Evolutionary conservation across 345 rosid genomes (phyloP), one percentile per base, ranked within the genome.

Genomic region (Eucalyptus pauciflora): DNA sequence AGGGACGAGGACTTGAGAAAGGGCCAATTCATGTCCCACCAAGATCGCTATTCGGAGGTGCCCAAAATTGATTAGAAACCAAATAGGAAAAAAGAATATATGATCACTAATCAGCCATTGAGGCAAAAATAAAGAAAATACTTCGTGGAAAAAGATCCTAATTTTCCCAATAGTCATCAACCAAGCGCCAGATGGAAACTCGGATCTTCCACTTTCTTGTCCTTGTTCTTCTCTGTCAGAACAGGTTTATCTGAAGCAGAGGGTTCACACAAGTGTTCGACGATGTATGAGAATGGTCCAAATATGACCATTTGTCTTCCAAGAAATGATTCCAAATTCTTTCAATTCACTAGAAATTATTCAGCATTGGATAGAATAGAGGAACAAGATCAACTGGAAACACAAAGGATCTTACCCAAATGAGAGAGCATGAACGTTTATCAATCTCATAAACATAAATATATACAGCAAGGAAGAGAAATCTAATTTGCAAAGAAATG

Each of bases 1-100:
- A 92, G 89, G 89, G 85, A 64, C 64, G 49, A 27, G 29, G 31
- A 83, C 51, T 86, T 45, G 52, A 51, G 85, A 31, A 43, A 25
- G 89, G 89, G 79, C 90, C 92, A 86, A 67, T 91, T 56, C 87
- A 50, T 51, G 91, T 88, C 93, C 88, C 88, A 87, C 67, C 85
- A 22, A 41, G 83, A 20, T 71, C 48, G 48, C 83, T 76, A 18
- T 76, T 76, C 48, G 46, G 48, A 76, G 83, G 83, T 76, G 2
- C 48, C 83, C 83, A 11, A 76, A 76, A 76, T 37, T 41, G 48
- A 60, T 51, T 14, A 43, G 24, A 24, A 54, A 58, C 33, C 50
- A 31, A 56, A 56, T 9, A 24, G 13, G 13, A 50, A 52, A 17
- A 22, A 5, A 45, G 13, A 60, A 58, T 25, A 33, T 37, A 50